phyloP scores from a whole-genome alignment of 176 grass and related monocot species.

The Triticum urartu region DNA sequence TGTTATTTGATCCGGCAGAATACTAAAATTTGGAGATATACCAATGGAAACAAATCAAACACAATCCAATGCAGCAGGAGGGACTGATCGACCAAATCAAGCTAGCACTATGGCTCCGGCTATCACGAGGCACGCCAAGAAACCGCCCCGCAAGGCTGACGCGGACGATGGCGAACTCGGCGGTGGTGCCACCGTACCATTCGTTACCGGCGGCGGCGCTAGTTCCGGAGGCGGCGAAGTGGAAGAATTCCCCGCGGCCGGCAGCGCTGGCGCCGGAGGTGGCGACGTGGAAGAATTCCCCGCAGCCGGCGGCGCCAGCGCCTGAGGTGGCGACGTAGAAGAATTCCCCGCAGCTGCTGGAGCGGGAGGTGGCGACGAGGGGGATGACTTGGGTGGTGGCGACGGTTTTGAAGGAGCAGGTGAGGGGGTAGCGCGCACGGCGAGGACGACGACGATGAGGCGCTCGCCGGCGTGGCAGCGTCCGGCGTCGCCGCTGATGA shows the following conservation, averaged over 20 bases:
- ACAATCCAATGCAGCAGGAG: background rate
- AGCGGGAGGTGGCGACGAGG: background rate
- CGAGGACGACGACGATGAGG: conserved; percentile 59
- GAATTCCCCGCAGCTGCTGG: background rate
- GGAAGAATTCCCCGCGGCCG: background rate
- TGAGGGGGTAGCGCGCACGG: background rate
- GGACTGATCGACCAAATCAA: background rate
- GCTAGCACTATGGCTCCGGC: conserved; percentile 3
- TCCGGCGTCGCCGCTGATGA: conserved; percentile 58
- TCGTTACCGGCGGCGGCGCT: background rate
- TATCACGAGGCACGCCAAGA: conserved; percentile 7
- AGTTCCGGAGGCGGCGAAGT: background rate
- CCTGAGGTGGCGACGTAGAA: background rate
- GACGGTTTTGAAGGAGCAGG: background rate
- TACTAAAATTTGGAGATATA: background rate
- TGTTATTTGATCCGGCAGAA: background rate
- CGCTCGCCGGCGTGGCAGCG: conserved; percentile 56
- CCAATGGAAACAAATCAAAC: background rate
- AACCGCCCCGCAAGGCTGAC: background rate
- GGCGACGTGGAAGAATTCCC: background rate
- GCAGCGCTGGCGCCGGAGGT: background rate
- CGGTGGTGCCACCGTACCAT: background rate
- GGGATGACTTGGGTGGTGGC: background rate
- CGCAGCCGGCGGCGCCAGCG: background rate
- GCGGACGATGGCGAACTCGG: conserved; percentile 22